Conservation (phyloP, 2,329 filamentous ascomycete genomes). For the Dryadomyces quercus-mongolicae region DNA sequence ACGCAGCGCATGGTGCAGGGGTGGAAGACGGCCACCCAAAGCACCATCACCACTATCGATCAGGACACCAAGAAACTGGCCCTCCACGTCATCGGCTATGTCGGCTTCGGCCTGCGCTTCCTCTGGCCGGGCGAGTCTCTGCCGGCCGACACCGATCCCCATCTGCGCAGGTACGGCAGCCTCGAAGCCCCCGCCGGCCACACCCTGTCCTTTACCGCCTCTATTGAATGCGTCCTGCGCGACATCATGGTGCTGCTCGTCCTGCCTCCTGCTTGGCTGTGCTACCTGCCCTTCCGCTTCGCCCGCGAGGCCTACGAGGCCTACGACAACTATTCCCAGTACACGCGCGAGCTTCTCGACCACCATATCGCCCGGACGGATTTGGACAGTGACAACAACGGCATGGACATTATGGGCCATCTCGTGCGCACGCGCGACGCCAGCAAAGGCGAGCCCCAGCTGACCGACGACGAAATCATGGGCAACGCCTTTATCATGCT, state of each 20-base stretch:
- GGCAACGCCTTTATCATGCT: slow-evolving; percentile 60
- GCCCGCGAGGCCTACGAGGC: slow-evolving; percentile 41
- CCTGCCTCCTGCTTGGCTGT: slow-evolving; percentile 43
- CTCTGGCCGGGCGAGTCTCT: slow-evolving; percentile 50
- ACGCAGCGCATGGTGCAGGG: slow-evolving; percentile 46
- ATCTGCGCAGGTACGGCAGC: slow-evolving; percentile 33
- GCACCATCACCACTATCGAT: slow-evolving; percentile 43
- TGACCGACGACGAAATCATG: slow-evolving; percentile 54
- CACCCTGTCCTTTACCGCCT: slow-evolving; percentile 52
- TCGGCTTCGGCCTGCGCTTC: slow-evolving; percentile 56
- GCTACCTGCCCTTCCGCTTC: slow-evolving; percentile 35
- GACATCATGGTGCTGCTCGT: slow-evolving; percentile 51
- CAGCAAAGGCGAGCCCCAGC: slow-evolving; percentile 10
- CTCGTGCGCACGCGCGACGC: slow-evolving; percentile 28
- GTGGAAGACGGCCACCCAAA: slow-evolving; percentile 33
- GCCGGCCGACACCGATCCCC: slow-evolving; percentile 28
- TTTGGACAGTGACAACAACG: slow-evolving; percentile 28
- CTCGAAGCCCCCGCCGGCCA: slow-evolving; percentile 37
- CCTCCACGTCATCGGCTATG: slow-evolving; percentile 47
- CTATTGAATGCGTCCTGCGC: slow-evolving; percentile 49
- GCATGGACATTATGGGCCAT: slow-evolving; percentile 39
- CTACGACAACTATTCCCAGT: slow-evolving; percentile 51
- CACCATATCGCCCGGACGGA: slow-evolving; percentile 49
- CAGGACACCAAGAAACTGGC: slow-evolving; percentile 53
- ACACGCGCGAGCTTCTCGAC: slow-evolving; percentile 60